Evolutionary conservation across 2,329 filamentous ascomycete species (phyloP).

Genomic region (Fusarium sp.): DNA sequence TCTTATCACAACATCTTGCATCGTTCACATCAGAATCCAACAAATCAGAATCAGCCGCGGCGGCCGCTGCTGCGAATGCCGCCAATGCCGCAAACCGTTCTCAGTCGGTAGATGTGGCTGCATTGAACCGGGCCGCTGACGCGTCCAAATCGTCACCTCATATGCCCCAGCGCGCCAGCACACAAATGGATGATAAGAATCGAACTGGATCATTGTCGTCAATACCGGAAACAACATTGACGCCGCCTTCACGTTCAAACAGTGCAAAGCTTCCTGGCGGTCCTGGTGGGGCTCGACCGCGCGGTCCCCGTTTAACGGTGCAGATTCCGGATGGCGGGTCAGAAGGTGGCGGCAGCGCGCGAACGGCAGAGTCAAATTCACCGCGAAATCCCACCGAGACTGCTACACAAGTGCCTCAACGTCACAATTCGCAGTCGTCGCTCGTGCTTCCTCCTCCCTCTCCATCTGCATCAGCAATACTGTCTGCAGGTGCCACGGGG

Average conservation of each 20-base stretch:
- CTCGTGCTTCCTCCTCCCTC: constrained; percentile 93
- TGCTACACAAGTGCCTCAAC: constrained; percentile 66
- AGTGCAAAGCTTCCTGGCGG: constrained; percentile 70
- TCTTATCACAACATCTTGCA: constrained; percentile 85
- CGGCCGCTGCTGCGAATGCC: constrained; percentile 46
- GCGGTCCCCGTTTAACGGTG: constrained; percentile 84
- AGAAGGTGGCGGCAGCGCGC: constrained; percentile 73
- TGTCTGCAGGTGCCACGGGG: constrained; percentile 91
- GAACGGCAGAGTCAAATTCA: constrained; percentile 76
- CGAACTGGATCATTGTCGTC: constrained; percentile 69
- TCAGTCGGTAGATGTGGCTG: constrained; percentile 73
- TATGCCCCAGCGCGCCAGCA: constrained; percentile 62
- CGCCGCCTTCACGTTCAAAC: constrained; percentile 81
- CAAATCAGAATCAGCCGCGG: constrained; percentile 53
- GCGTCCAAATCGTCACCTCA: constrained; percentile 69
- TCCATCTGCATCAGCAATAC: constrained; percentile 83
- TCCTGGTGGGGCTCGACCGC: constrained; percentile 77
- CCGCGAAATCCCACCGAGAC: constrained; percentile 69
- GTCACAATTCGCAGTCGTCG: constrained; percentile 69
- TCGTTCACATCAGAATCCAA: constrained; percentile 69
- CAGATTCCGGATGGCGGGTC: constrained; percentile 95
- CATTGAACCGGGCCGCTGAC: constrained; percentile 63
- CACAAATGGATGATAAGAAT: constrained; percentile 60
- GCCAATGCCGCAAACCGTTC: constrained; percentile 59
- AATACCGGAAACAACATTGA: constrained; percentile 72